Conservation (phyloP, 2,329 filamentous ascomycete species). For the Tolypocladium capitatum region DNA sequence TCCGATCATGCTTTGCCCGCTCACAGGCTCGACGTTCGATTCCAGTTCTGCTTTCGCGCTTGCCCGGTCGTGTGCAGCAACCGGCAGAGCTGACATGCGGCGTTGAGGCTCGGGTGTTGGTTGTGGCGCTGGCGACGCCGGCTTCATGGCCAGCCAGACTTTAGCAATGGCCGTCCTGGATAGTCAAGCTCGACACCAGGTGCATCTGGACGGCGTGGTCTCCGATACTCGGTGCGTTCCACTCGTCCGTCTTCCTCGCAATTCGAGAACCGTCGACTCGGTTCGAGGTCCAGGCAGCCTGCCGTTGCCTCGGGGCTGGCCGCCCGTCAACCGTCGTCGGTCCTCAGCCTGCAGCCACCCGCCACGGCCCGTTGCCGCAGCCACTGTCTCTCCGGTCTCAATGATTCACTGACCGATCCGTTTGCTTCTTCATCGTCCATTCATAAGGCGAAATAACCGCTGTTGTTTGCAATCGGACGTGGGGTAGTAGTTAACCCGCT, state of each 20-base stretch:
- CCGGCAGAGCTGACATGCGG: background rate
- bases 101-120: background rate
- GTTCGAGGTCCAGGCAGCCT: background rate
- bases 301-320: background rate
- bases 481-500: conserved; percentile 14
- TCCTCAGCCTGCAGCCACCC: background rate
- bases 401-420: background rate
- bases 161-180: background rate
- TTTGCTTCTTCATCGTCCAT: background rate
- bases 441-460: background rate
- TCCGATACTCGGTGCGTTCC: background rate
- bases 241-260: background rate
- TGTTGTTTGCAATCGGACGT: conserved; percentile 7
- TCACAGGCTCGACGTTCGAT: background rate
- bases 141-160: background rate
- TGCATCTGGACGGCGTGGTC: background rate
- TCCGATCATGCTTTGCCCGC: background rate
- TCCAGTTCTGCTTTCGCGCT: background rate
- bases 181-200: background rate
- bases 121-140: background rate
- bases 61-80: background rate
- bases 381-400: background rate
- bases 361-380: background rate
- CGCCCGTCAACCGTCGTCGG: background rate
- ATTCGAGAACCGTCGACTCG: background rate